Evolutionary conservation across 257 asterid species (phyloP).

Genomic region (Henckelia pumila): DNA sequence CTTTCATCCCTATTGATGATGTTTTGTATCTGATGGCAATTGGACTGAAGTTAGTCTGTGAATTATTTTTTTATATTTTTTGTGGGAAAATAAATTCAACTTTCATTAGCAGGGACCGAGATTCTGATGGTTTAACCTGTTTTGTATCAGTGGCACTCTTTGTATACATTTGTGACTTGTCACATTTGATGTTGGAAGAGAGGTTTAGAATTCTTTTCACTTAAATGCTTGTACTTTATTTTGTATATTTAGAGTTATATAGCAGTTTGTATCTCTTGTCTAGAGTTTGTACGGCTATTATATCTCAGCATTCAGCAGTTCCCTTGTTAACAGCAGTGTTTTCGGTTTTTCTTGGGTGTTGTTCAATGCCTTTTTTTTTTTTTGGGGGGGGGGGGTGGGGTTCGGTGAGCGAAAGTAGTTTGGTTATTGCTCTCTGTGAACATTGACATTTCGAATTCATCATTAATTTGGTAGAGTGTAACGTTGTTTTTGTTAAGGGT

Average conservation of each 20-base stretch:
- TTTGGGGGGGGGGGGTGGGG: too few relatives aligned
- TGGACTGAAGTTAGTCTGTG: too few relatives aligned
- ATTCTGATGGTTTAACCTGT: background rate
- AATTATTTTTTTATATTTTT: background rate
- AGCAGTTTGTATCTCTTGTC: too few relatives aligned
- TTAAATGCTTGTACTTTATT: too few relatives aligned
- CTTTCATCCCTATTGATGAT: too few relatives aligned
- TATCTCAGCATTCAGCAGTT: too few relatives aligned
- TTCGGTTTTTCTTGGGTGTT: too few relatives aligned
- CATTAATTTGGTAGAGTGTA: constrained; percentile 28
- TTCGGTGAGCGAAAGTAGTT: constrained; percentile 9
- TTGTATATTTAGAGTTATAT: too few relatives aligned
- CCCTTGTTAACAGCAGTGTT: too few relatives aligned
- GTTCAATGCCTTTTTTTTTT: background rate
- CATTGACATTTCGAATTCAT: background rate
- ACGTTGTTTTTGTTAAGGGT: constrained; percentile 49
- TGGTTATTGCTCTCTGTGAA: constrained; percentile 5
- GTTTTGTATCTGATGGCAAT: too few relatives aligned
- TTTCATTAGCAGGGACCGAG: constrained; percentile 5
- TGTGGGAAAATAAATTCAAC: constrained; percentile 13
- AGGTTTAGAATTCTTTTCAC: too few relatives aligned
- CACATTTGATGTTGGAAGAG: background rate
- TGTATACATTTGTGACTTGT: constrained; percentile 18
- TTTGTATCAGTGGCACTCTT: constrained; percentile 1
- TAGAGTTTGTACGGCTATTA: too few relatives aligned